Percentiles rank a stretch among this genome's conserved stretches.
These are phyloP conservation scores for Ambispora gerdemannii DNA, from an alignment of 192 early-diverging fungal genomes.

Conservation along the genomic window DNA sequence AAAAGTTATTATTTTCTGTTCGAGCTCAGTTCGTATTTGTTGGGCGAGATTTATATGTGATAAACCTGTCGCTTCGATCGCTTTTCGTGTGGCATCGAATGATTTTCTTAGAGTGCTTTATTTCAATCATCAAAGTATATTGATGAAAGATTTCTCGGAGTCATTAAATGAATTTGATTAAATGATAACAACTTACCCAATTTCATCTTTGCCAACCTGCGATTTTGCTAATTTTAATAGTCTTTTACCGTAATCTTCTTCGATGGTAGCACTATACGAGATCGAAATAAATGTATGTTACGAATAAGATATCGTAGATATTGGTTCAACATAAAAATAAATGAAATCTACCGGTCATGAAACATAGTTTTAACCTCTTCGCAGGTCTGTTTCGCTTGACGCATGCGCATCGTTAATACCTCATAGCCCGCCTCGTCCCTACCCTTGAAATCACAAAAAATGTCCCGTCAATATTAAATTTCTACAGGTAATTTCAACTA, in stretches of 20 bases:
- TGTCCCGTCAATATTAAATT: neutral
- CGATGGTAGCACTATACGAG: constrained; percentile 51
- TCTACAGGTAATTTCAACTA: neutral
- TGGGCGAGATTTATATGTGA: constrained; percentile 61
- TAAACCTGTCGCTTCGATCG: constrained; percentile 62
- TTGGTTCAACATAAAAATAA: neutral
- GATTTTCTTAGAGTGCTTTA: constrained; percentile 54
- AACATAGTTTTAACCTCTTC: constrained; percentile 64
- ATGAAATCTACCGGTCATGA: constrained; percentile 41
- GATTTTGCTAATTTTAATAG: constrained; percentile 58
- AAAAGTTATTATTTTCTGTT: constrained; percentile 57
- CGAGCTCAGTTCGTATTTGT: constrained; percentile 61
- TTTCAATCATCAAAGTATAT: neutral
- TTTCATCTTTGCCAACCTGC: constrained; percentile 64
- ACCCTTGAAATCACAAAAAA: constrained; percentile 39
- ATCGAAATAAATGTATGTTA: neutral
- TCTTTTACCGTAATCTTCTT: constrained; percentile 71
- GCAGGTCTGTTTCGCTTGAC: constrained; percentile 66
- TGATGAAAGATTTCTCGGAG: neutral
- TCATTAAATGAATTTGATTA: neutral
- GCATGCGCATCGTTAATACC: constrained; percentile 61
- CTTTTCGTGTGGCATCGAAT: constrained; percentile 54
- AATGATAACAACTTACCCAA: constrained; percentile 44
- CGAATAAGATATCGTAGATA: neutral
- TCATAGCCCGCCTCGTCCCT: constrained; percentile 69